Percentiles rank a stretch among this genome's conserved stretches.
Evolutionary conservation across 2,329 filamentous ascomycete genomes (phyloP).

Genomic region (Calonectria pseudoturangicola): DNA sequence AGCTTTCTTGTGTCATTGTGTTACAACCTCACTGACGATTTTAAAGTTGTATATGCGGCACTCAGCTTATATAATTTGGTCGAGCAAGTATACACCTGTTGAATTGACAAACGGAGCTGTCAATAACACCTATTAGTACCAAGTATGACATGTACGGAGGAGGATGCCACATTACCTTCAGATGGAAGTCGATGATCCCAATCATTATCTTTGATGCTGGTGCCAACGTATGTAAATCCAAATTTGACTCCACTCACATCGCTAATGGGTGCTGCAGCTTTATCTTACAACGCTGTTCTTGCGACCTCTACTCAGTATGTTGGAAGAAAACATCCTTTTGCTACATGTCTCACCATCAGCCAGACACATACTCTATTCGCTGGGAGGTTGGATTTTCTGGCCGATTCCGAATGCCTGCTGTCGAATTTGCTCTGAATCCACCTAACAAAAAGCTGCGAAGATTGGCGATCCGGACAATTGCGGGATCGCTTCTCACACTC

Average conservation of each 20-base stretch:
- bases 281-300: not conserved
- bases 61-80: not conserved
- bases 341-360: not conserved
- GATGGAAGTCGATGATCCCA: conserved; percentile 14
- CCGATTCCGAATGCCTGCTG: too few species aligned
- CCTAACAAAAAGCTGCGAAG: conserved; percentile 1
- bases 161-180: not conserved
- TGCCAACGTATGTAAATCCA: not conserved
- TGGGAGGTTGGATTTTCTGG: not conserved
- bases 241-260: not conserved
- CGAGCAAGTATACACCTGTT: not conserved
- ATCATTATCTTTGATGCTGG: conserved; percentile 11
- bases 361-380: not conserved
- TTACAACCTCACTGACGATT: not conserved
- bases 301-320: not conserved
- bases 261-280: not conserved
- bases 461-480: not conserved
- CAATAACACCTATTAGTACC: not conserved
- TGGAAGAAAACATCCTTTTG: too few species aligned
- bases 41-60: conserved; percentile 3
- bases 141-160: conserved; percentile 10
- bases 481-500: conserved; percentile 2
- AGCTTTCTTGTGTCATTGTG: not conserved
- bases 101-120: not conserved
- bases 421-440: not conserved